Evolutionary conservation across 768 basidiomycete genomes (phyloP).

Genomic region (Suillus paluster): DNA sequence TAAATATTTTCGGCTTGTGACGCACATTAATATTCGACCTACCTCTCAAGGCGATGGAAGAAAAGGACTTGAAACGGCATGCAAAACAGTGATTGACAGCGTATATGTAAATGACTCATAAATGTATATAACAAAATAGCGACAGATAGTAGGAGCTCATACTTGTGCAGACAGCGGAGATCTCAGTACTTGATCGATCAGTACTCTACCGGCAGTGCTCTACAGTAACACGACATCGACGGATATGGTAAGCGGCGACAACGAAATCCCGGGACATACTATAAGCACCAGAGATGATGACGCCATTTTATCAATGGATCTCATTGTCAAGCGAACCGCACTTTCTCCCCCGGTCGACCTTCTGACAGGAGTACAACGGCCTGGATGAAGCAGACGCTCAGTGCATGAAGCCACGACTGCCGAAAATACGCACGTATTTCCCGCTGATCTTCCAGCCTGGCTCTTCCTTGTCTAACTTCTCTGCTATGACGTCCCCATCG

Average conservation of each 20-base stretch:
- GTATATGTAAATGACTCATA: not conserved
- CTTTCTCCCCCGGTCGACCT: conserved; percentile 88
- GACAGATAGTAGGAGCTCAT: not conserved
- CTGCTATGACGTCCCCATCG: conserved; percentile 70
- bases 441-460: conserved; percentile 97
- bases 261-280: not conserved
- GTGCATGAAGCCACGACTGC: conserved; percentile 9
- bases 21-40: not conserved
- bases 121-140: not conserved
- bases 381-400: conserved; percentile 40
- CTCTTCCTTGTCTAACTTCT: conserved; percentile 81
- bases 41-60: not conserved
- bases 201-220: not conserved
- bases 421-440: conserved; percentile 76
- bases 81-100: not conserved
- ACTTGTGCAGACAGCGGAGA: not conserved
- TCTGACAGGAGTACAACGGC: conserved; percentile 88
- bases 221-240: not conserved
- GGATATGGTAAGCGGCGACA: no score
- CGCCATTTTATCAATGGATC: not conserved
- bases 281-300: not conserved
- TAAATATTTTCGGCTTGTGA: not conserved
- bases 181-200: not conserved
- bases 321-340: conserved; percentile 62
- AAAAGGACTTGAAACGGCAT: no score